Evolutionary conservation across 495 filamentous ascomycete genomes (phyloP).

Genomic region (Aspergillus bertholletiae): DNA sequence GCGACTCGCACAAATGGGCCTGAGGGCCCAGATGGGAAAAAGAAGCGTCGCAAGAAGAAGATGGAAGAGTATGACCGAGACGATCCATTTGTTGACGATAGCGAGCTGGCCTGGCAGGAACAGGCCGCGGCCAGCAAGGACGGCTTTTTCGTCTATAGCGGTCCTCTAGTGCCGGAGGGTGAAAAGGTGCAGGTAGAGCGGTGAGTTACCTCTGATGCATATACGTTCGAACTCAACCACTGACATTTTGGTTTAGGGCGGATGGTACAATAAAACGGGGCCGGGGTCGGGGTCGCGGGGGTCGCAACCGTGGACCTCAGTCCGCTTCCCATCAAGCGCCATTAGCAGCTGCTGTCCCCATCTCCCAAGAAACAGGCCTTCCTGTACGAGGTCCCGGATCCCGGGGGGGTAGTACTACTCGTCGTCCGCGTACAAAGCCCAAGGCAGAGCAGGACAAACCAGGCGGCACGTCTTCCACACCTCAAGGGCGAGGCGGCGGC

Average conservation of each 20-base stretch:
- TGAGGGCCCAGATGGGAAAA: conserved; percentile 54
- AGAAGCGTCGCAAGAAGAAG: conserved; percentile 73
- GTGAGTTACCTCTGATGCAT: conserved; percentile 37
- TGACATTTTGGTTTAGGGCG: conserved; percentile 48
- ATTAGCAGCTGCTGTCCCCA: conserved; percentile 37
- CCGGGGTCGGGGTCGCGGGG: conserved; percentile 66
- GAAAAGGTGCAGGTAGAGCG: conserved; percentile 82
- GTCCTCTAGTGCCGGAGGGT: conserved; percentile 79
- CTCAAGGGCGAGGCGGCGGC: conserved; percentile 28
- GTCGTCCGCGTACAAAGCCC: conserved; percentile 81
- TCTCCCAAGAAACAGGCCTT: conserved; percentile 44
- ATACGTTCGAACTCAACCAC: conserved; percentile 6
- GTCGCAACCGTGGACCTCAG: conserved; percentile 43
- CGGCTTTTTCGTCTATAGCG: conserved; percentile 85
- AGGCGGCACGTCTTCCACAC: conserved; percentile 22
- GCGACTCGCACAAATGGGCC: conserved; percentile 45
- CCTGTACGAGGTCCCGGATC: conserved; percentile 70
- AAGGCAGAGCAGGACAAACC: conserved; percentile 67
- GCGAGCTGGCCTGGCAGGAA: conserved; percentile 92
- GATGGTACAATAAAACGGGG: conserved; percentile 77
- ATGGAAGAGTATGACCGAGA: conserved; percentile 95
- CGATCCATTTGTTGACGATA: conserved; percentile 97
- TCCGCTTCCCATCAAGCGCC: conserved; percentile 36
- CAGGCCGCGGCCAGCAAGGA: conserved; percentile 91
- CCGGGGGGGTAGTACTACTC: conserved; percentile 67